Evolutionary conservation across 2,329 filamentous ascomycete species (phyloP).

Genomic region (Canariomyces notabilis): DNA sequence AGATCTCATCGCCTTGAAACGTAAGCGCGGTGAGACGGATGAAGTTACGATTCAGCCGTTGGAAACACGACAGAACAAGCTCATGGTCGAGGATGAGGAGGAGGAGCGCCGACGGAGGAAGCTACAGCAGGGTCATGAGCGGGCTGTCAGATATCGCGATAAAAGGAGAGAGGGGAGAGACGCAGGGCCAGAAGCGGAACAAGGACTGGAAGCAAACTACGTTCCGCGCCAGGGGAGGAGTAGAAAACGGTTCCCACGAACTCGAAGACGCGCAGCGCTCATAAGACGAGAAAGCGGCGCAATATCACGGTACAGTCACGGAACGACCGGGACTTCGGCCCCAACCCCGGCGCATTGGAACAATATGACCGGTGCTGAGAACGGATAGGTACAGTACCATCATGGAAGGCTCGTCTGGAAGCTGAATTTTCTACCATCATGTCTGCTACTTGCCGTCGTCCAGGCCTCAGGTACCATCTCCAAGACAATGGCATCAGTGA

Average conservation of each 20-base stretch:
- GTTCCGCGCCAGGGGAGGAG: constrained; percentile 13
- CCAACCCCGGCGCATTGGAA: constrained; percentile 18
- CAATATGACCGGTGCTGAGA: constrained; percentile 5
- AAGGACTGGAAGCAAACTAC: constrained; percentile 16
- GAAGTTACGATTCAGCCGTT: constrained; percentile 56
- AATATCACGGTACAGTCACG: constrained; percentile 10
- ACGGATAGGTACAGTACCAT: not conserved
- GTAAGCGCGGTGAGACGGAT: constrained; percentile 58
- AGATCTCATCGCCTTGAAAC: constrained; percentile 60
- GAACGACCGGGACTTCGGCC: constrained; percentile 2
- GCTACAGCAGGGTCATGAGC: constrained; percentile 24
- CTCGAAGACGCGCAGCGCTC: constrained; percentile 17
- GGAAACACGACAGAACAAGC: constrained; percentile 28
- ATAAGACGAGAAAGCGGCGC: constrained; percentile 18
- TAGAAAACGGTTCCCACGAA: constrained; percentile 15
- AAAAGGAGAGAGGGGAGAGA: constrained; percentile 15
- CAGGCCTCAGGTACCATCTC: no score
- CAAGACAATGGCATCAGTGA: no score
- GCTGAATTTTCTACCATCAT: no score
- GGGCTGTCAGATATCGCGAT: constrained; percentile 22
- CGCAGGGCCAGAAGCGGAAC: not conserved
- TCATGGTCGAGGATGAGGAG: constrained; percentile 40
- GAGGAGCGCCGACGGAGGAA: constrained; percentile 34
- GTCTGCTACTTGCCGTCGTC: no score
- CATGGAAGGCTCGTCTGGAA: no score